These are phyloP conservation scores for Boletus barrowsii DNA, from an alignment of 768 basidiomycete genomes.

Conservation along the genomic window DNA sequence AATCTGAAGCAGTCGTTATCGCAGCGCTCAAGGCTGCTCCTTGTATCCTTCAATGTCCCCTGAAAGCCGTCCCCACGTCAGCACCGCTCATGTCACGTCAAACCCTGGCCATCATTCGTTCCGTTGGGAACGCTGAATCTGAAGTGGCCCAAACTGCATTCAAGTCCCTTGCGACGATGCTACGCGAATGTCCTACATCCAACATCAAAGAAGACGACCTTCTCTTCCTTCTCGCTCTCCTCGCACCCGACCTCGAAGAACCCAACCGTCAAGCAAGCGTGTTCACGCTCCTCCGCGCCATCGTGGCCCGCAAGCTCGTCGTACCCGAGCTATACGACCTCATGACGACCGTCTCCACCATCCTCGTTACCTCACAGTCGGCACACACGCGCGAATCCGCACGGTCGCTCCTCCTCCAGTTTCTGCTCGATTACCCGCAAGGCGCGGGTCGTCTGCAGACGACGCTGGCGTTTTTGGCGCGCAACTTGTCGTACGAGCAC, in stretches of 20 bases:
- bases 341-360: constrained; percentile 89
- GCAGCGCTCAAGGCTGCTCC: constrained; percentile 79
- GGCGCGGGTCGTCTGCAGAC: constrained; percentile 86
- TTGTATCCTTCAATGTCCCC: constrained; percentile 78
- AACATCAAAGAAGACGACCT: constrained; percentile 89
- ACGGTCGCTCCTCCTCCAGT: constrained; percentile 84
- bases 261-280: constrained; percentile 79
- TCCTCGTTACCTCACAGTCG: constrained; percentile 93
- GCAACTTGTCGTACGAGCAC: constrained; percentile 86
- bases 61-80: constrained; percentile 69
- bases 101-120: constrained; percentile 77
- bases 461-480: constrained; percentile 88
- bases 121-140: constrained; percentile 82
- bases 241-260: constrained; percentile 90
- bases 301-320: constrained; percentile 87
- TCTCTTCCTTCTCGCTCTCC: constrained; percentile 78
- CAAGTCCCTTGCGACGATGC: constrained; percentile 77
- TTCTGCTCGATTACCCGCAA: constrained; percentile 96
- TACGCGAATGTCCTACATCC: constrained; percentile 84
- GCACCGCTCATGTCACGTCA: constrained; percentile 82
- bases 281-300: constrained; percentile 86
- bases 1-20: constrained; percentile 66
- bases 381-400: constrained; percentile 88
- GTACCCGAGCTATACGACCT: constrained; percentile 96
- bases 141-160: constrained; percentile 88